A percentile compares a stretch with the other conserved stretches of the same genome.
phyloP scores from a whole-genome alignment of 148 eudicot species.

The Rhododendron simsii region DNA sequence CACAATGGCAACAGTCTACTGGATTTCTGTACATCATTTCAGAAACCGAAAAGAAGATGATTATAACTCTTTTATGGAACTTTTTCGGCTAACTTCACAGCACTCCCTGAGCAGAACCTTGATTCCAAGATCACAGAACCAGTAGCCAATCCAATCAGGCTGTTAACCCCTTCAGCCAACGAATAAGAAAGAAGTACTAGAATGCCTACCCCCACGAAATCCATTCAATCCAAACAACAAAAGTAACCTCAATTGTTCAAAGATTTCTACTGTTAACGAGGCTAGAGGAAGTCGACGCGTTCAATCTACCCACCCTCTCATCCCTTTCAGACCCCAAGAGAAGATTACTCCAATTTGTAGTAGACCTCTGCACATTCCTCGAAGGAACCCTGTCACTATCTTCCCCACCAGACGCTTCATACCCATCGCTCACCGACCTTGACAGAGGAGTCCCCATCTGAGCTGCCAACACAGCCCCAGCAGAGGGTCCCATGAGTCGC shows the following conservation, averaged over 20 bases:
- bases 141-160: neutral
- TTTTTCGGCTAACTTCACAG: neutral
- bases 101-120: neutral
- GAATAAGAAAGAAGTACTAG: neutral
- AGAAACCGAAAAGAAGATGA: neutral
- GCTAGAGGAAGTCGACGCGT: slow-evolving; percentile 45
- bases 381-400: slow-evolving; percentile 90
- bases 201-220: neutral
- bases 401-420: slow-evolving; percentile 98
- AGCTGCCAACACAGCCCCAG: slow-evolving; percentile 1
- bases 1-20: neutral
- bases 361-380: slow-evolving; percentile 35
- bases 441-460: slow-evolving; percentile 47
- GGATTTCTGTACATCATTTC: neutral
- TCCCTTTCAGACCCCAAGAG: slow-evolving; percentile 57
- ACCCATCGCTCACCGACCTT: slow-evolving; percentile 89
- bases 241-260: slow-evolving; percentile 2
- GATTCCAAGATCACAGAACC: neutral
- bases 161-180: neutral
- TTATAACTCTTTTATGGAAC: neutral
- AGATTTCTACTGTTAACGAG: slow-evolving; percentile 45
- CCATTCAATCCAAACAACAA: slow-evolving; percentile 9
- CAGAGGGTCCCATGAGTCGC: neutral
- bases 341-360: slow-evolving; percentile 63
- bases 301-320: slow-evolving; percentile 35